Percentiles rank a stretch among this genome's conserved stretches.
phyloP scores from a whole-genome alignment of 257 asterid species.

The Solanum boliviense region DNA sequence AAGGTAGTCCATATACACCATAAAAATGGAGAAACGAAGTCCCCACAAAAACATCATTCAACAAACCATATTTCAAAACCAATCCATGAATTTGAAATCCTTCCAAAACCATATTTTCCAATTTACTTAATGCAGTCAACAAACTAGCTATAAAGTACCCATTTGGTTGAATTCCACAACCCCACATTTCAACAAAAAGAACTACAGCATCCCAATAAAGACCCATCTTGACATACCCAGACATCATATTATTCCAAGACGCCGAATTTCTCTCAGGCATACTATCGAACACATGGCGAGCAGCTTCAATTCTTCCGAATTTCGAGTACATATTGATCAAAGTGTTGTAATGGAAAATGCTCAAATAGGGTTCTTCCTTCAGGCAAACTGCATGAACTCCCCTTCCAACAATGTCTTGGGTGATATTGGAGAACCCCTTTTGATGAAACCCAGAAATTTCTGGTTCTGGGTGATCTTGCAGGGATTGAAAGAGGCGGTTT shows the following conservation, averaged over 20 bases:
- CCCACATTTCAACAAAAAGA: slow-evolving; percentile 55
- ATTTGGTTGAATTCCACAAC: slow-evolving; percentile 32
- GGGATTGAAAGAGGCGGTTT: slow-evolving; percentile 20
- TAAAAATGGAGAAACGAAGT: slow-evolving; percentile 80
- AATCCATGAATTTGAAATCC: slow-evolving; percentile 67
- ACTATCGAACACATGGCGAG: slow-evolving; percentile 57
- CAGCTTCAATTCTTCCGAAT: slow-evolving; percentile 29
- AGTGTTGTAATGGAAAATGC: slow-evolving; percentile 54
- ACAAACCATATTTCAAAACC: slow-evolving; percentile 58
- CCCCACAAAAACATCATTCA: slow-evolving; percentile 48
- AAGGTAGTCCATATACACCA: slow-evolving; percentile 47
- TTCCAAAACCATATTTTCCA: slow-evolving; percentile 47
- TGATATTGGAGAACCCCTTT: slow-evolving; percentile 66
- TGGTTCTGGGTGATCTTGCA: slow-evolving; percentile 31
- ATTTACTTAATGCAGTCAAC: slow-evolving; percentile 56
- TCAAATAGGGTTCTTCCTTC: slow-evolving; percentile 32
- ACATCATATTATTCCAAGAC: slow-evolving; percentile 81
- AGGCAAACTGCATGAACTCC: slow-evolving; percentile 45
- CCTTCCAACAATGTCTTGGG: slow-evolving; percentile 34
- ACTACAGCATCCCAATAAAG: slow-evolving; percentile 27
- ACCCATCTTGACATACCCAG: slow-evolving; percentile 55
- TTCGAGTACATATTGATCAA: slow-evolving; percentile 47
- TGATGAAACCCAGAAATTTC: slow-evolving; percentile 49
- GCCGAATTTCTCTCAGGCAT: slow-evolving; percentile 61
- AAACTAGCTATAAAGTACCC: slow-evolving; percentile 61